phyloP scores from a whole-genome alignment of 148 eudicot species.

The Cornus suecica region DNA sequence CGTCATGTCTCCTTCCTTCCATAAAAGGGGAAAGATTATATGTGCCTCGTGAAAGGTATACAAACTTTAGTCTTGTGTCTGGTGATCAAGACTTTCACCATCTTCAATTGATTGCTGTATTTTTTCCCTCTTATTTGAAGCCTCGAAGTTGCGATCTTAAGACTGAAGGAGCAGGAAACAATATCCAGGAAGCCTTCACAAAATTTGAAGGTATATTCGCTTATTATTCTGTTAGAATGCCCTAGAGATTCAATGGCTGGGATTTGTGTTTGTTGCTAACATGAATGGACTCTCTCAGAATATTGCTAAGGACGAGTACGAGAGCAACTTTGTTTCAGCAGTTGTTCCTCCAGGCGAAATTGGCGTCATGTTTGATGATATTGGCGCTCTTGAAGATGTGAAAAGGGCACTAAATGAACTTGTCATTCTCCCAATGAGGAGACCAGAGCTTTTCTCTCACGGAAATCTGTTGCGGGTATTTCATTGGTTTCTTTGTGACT shows the following conservation, averaged over 20 bases:
- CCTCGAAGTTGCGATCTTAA: constrained; percentile 75
- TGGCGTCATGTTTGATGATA: constrained; percentile 86
- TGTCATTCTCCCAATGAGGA: constrained; percentile 95
- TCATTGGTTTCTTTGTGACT: constrained; percentile 6
- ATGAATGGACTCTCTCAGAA: constrained; percentile 40
- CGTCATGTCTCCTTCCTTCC: constrained; percentile 67
- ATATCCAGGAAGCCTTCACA: constrained; percentile 75
- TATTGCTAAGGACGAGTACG: constrained; percentile 98
- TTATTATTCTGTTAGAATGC: neutral
- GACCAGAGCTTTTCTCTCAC: constrained; percentile 91
- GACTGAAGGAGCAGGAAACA: constrained; percentile 81
- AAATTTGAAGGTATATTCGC: constrained; percentile 61
- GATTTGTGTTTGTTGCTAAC: constrained; percentile 3
- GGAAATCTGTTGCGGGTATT: constrained; percentile 95
- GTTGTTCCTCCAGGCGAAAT: constrained; percentile 97
- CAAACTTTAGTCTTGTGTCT: constrained; percentile 1
- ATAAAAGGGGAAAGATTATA: constrained; percentile 62
- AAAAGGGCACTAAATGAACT: constrained; percentile 89
- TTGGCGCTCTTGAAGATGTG: constrained; percentile 99
- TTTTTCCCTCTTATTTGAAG: constrained; percentile 37
- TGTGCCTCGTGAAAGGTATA: constrained; percentile 74
- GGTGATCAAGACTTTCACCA: neutral
- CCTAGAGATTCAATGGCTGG: neutral
- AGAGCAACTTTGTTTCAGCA: constrained; percentile 91
- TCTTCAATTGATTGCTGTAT: constrained; percentile 8